Evolutionary conservation across 2,329 filamentous ascomycete species (phyloP).

Genomic region (Alternaria viburni): DNA sequence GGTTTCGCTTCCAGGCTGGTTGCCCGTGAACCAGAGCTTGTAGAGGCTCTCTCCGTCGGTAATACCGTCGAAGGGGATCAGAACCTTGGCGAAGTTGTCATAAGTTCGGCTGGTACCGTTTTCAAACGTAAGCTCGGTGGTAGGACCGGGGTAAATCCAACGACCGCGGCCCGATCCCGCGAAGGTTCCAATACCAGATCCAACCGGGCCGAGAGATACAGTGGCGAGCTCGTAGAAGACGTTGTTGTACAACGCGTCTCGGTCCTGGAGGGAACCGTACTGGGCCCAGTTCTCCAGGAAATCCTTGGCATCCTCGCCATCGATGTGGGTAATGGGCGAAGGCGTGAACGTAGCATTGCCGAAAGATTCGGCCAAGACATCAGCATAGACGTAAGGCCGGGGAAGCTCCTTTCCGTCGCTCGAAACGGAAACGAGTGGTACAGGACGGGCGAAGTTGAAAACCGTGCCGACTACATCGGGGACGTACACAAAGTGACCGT

Average conservation of each 20-base stretch:
- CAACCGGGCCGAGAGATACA: slow-evolving; percentile 50
- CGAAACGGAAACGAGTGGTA: slow-evolving; percentile 66
- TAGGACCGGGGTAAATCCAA: slow-evolving; percentile 52
- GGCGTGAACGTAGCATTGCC: slow-evolving; percentile 52
- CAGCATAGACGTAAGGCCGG: slow-evolving; percentile 61
- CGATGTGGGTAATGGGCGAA: slow-evolving; percentile 61
- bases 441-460: slow-evolving; percentile 58
- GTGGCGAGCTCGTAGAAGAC: slow-evolving; percentile 55
- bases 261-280: slow-evolving; percentile 60
- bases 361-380: slow-evolving; percentile 52
- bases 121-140: slow-evolving; percentile 53
- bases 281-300: slow-evolving; percentile 58
- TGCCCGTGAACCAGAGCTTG: slow-evolving; percentile 41
- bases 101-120: slow-evolving; percentile 52
- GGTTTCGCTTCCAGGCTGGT: slow-evolving; percentile 17
- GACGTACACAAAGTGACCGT: slow-evolving; percentile 67
- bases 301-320: slow-evolving; percentile 60
- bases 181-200: slow-evolving; percentile 54
- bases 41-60: slow-evolving; percentile 53
- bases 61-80: slow-evolving; percentile 51
- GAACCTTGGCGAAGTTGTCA: slow-evolving; percentile 53
- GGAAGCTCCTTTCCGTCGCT: slow-evolving; percentile 59
- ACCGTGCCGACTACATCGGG: slow-evolving; percentile 60
- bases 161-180: slow-evolving; percentile 52
- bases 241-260: slow-evolving; percentile 63